These are phyloP conservation scores for Diaporthe citri DNA, from an alignment of 2,329 filamentous ascomycete genomes.

Conservation along the genomic window DNA sequence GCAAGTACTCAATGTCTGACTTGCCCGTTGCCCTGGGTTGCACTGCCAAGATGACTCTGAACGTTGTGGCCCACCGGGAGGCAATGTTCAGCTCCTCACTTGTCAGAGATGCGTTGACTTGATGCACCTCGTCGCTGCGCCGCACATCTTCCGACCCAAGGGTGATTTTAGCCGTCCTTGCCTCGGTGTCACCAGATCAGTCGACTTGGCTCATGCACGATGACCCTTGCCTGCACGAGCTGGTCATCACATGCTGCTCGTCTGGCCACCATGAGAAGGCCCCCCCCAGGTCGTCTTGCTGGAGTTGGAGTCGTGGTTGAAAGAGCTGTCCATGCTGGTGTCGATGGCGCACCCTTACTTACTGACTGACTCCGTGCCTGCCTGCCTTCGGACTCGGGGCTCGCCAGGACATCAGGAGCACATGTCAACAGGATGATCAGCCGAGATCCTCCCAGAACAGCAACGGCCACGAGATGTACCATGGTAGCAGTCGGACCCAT, in stretches of 20 bases:
- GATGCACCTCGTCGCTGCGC: neutral
- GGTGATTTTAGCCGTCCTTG: neutral
- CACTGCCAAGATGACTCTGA: neutral
- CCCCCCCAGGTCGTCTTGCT: neutral
- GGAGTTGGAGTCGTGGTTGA: neutral
- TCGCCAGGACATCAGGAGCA: neutral
- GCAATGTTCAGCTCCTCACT: neutral
- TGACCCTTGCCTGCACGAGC: neutral
- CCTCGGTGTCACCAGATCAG: neutral
- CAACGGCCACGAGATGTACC: neutral
- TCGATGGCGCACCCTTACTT: neutral
- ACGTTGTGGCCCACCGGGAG: neutral
- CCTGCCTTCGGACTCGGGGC: neutral
- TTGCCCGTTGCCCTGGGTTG: neutral
- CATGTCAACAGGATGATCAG: neutral
- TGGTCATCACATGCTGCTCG: neutral
- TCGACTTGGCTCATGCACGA: conserved; percentile 6
- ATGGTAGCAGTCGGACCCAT: neutral
- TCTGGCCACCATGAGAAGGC: neutral
- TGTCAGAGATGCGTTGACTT: neutral
- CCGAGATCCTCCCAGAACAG: neutral
- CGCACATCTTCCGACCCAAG: neutral
- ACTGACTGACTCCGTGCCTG: neutral
- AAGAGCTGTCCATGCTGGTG: neutral
- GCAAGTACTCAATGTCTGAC: neutral